A percentile compares a stretch with the other conserved stretches of the same genome.
phyloP scores from a whole-genome alignment of 768 basidiomycete genomes.

The Termitomyces sp. region DNA sequence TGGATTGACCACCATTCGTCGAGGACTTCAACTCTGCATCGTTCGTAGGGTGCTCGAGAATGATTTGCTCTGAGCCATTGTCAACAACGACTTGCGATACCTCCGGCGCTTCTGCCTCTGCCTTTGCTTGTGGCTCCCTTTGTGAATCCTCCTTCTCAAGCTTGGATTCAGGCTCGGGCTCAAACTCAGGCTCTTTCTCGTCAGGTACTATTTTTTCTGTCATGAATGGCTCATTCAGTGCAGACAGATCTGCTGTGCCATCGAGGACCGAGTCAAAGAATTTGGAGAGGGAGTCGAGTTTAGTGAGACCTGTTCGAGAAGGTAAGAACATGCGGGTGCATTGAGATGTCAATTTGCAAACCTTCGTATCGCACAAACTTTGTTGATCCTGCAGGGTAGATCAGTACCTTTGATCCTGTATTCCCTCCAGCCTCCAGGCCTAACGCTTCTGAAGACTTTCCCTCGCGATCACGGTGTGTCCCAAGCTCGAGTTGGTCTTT shows the following conservation, averaged over 20 bases:
- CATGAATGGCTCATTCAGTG: conserved; percentile 32
- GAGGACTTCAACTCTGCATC: conserved; percentile 1
- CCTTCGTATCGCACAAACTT: conserved; percentile 65
- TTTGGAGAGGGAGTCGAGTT: conserved; percentile 68
- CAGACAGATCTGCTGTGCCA: conserved; percentile 54
- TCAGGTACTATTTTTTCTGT: conserved; percentile 35
- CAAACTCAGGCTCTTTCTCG: conserved; percentile 34
- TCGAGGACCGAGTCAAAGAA: conserved; percentile 70
- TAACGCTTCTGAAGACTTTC: conserved; percentile 48
- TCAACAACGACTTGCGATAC: background rate
- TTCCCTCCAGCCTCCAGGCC: conserved; percentile 51
- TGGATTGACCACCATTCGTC: background rate
- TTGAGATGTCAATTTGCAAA: conserved; percentile 16
- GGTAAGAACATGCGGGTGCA: background rate
- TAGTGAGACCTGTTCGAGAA: conserved; percentile 49
- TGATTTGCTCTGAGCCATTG: background rate
- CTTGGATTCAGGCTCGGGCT: conserved; percentile 35
- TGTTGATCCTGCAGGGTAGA: conserved; percentile 59
- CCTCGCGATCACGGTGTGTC: conserved; percentile 61
- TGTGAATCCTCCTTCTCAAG: conserved; percentile 30
- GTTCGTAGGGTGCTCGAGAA: background rate
- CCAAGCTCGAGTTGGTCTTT: conserved; percentile 56
- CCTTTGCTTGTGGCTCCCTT: conserved; percentile 20
- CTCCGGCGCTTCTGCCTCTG: background rate
- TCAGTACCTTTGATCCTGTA: conserved; percentile 60